Evolutionary conservation across 2,329 filamentous ascomycete genomes (phyloP).

Genomic region (Aspergillus sp.): DNA sequence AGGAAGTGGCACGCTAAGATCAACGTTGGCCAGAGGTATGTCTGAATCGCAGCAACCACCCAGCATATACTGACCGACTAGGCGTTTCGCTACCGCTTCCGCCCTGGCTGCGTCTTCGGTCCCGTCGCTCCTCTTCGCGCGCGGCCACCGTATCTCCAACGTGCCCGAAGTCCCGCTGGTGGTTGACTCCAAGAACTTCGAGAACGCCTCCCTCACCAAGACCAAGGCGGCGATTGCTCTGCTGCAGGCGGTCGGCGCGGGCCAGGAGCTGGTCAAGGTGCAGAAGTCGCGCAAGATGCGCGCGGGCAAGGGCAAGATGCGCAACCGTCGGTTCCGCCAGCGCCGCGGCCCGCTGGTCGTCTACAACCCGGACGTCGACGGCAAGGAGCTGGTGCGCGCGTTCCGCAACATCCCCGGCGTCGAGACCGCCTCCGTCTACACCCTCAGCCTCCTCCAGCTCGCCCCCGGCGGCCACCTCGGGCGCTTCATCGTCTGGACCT

Average conservation of each 20-base stretch:
- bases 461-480: conserved; percentile 97
- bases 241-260: conserved; percentile 83
- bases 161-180: conserved; percentile 97
- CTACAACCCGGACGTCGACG: conserved; percentile 92
- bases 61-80: conserved; percentile 24
- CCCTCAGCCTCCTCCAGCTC: conserved; percentile 97
- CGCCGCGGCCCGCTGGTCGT: conserved; percentile 95
- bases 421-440: conserved; percentile 87
- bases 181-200: conserved; percentile 82
- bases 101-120: conserved; percentile 94
- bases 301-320: conserved; percentile 97
- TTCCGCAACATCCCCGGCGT: conserved; percentile 99
- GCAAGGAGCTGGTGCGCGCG: conserved; percentile 83
- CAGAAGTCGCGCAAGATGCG: conserved; percentile 93
- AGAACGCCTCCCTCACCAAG: conserved; percentile 70
- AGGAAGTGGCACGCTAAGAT: conserved; percentile 99
- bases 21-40: conserved; percentile 95
- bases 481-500: conserved; percentile 99
- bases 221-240: conserved; percentile 79
- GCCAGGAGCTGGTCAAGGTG: conserved; percentile 87
- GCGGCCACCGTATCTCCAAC: conserved; percentile 87
- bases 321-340: conserved; percentile 92
- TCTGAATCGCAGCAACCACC: not conserved
- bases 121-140: conserved; percentile 87
- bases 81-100: conserved; percentile 95